Evolutionary conservation across 2,329 filamentous ascomycete species (phyloP).

Genomic region (Ophiostoma ulmi): DNA sequence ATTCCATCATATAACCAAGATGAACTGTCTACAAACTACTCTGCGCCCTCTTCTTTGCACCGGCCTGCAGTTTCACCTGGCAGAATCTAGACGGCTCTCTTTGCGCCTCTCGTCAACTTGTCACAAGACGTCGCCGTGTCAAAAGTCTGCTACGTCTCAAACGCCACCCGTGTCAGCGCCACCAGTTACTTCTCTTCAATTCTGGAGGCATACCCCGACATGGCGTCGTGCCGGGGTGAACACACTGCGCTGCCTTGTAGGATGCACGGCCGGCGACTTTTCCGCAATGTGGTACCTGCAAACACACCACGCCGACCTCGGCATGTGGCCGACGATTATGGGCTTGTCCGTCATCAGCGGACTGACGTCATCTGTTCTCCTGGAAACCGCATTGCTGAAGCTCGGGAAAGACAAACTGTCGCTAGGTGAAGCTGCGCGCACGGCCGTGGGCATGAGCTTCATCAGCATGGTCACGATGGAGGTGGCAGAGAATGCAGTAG

Average conservation of each 20-base stretch:
- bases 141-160: neutral
- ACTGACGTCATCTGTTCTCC: conserved; percentile 30
- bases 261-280: conserved; percentile 54
- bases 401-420: conserved; percentile 34
- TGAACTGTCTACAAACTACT: neutral
- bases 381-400: neutral
- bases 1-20: neutral
- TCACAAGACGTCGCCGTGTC: neutral
- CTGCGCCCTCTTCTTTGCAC: neutral
- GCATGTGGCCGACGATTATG: conserved; percentile 46
- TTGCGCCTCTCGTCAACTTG: neutral
- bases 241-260: conserved; percentile 50
- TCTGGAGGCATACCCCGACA: conserved; percentile 35
- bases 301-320: conserved; percentile 42
- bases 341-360: conserved; percentile 51
- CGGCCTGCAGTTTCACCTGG: neutral
- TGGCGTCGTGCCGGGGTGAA: conserved; percentile 52
- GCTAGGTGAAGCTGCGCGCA: conserved; percentile 44
- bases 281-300: conserved; percentile 53
- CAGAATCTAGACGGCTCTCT: neutral
- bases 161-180: neutral
- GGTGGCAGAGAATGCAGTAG: conserved; percentile 49
- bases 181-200: conserved; percentile 24
- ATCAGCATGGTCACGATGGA: conserved; percentile 58
- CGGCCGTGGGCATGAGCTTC: conserved; percentile 54